These are phyloP conservation scores for Dendryphion nanum DNA, from an alignment of 2,329 filamentous ascomycete species.

Conservation along the genomic window DNA sequence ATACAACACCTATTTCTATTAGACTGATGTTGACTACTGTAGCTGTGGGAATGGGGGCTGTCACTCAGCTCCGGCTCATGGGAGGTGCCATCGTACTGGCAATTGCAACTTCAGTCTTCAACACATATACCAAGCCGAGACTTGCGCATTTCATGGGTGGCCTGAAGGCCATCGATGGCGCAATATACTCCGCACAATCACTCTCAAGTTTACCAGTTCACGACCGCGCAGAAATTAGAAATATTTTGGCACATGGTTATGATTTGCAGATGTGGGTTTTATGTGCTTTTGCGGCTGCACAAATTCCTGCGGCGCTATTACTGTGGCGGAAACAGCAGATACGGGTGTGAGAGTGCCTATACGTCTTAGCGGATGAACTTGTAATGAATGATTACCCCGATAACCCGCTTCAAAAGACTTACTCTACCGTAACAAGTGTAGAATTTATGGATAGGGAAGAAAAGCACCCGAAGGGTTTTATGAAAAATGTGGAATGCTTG, in stretches of 20 bases:
- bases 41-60: background rate
- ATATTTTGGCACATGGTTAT: conserved; percentile 7
- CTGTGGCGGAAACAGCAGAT: conserved; percentile 13
- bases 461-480: too few species aligned
- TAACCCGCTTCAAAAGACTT: too few species aligned
- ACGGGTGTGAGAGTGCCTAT: background rate
- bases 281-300: conserved; percentile 10
- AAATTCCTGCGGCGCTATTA: conserved; percentile 8
- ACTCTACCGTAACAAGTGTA: too few species aligned
- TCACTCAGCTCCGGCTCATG: background rate
- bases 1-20: background rate
- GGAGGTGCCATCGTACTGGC: background rate
- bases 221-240: conserved; percentile 1
- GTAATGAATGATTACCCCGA: background rate
- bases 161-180: too few species aligned
- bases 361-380: background rate
- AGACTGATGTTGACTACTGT: background rate
- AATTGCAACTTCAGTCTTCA: background rate
- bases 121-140: background rate
- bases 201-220: background rate
- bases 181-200: background rate
- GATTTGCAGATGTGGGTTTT: conserved; percentile 15
- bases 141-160: background rate
- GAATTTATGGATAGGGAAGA: too few species aligned
- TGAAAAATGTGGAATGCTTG: too few species aligned